Base-by-base conservation (phyloP, 768 basidiomycete species). In the Mycena latifolia region DNA sequence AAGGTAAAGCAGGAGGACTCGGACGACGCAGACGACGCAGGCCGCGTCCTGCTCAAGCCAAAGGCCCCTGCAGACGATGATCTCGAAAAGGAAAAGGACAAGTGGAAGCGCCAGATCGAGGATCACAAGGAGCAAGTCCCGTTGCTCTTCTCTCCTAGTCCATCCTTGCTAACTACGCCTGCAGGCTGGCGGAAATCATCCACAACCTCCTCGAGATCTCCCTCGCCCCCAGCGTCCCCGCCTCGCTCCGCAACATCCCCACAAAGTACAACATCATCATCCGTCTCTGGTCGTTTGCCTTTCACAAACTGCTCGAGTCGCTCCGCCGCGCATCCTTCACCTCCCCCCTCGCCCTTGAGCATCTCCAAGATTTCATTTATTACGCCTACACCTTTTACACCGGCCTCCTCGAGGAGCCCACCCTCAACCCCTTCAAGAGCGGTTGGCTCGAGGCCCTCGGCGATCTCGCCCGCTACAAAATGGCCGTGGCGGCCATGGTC, bases 371-470 rank as follows among this genome's bases (percentile, higher is more conserved):
- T 67, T 96, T 96, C 70, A 94, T 98, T 46, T 95, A 96, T 72
- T 98, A 95, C 69, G 93, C 97, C 0, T 99, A 99, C 79, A 90
- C 89, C 0, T 97, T 96, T 73, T 99, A 99, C 80, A 92, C 95
- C 0, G 89, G 91, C 41, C 85, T 99, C 3, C 82, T 95, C 54
- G 97, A 98, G 73, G 92, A 98, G 74, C 88, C 86, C 11, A 84
- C 82, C 1, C 85, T 99, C 48, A 78, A 76, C 2, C 76, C 80
- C 9, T 98, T 95, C 82, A 89, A 90, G 63, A 81, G 87, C 2
- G 90, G 91, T 20, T 99, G 98, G 98, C 87, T 99, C 55, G 98
- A 99, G 76, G 95, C 96, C 5, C 89, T 99, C 18, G 98, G 98
- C 25, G 98, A 99, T 78, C 85, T 99, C 31, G 95, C 98, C 0